Conservation (phyloP, 768 basidiomycete species). For the Lentinula guzmanii region DNA sequence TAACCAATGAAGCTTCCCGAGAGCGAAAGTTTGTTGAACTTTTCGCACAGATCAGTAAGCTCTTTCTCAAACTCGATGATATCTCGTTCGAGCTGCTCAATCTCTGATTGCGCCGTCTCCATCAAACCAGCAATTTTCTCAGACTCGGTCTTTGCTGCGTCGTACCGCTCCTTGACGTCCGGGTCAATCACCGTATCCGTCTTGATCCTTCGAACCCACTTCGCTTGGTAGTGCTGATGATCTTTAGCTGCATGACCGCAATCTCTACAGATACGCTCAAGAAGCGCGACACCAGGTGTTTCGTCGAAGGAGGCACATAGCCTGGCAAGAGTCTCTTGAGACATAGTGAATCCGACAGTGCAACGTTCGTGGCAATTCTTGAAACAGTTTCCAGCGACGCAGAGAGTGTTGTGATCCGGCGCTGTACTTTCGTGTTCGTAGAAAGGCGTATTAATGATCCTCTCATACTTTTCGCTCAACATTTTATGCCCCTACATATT, state of each 20-base stretch:
- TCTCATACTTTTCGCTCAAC: conserved; percentile 1
- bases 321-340: conserved; percentile 3
- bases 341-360: conserved; percentile 6
- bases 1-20: conserved; percentile 11
- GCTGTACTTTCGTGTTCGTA: conserved; percentile 2
- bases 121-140: neutral
- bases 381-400: conserved; percentile 9
- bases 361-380: conserved; percentile 10
- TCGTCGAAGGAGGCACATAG: conserved; percentile 4
- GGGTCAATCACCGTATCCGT: conserved; percentile 8
- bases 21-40: conserved; percentile 10
- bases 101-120: neutral
- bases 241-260: conserved; percentile 10
- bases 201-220: conserved; percentile 11
- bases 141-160: conserved; percentile 6
- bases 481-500: conserved; percentile 3
- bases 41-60: conserved; percentile 3
- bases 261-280: neutral
- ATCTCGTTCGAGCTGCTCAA: conserved; percentile 2
- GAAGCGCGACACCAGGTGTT: neutral
- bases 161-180: conserved; percentile 10
- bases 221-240: conserved; percentile 11
- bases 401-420: conserved; percentile 8
- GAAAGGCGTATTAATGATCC: conserved; percentile 5
- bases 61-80: conserved; percentile 2